Conservation (phyloP, 805 yeast species). For the Metschnikowia hibisci region DNA sequence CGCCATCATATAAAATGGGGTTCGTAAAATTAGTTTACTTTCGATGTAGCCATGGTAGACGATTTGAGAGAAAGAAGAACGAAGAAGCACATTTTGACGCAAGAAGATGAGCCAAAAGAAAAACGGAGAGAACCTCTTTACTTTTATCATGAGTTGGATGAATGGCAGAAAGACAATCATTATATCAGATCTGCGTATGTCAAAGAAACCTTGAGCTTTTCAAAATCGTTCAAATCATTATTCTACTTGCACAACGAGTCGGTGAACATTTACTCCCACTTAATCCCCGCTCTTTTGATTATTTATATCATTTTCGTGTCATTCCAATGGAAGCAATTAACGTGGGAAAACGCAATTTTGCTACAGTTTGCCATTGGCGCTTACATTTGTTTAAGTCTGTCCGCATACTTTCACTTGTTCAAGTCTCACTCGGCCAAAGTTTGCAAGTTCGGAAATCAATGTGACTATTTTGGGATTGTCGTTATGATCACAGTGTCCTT, state of each 20-base stretch:
- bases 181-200: constrained; percentile 64
- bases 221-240: constrained; percentile 46
- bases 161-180: constrained; percentile 75
- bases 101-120: neutral
- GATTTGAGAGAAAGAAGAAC: neutral
- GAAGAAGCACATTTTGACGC: neutral
- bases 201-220: constrained; percentile 47
- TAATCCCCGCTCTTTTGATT: constrained; percentile 40
- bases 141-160: constrained; percentile 56
- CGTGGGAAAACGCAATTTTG: constrained; percentile 48
- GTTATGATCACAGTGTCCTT: constrained; percentile 48
- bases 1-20: neutral
- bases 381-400: constrained; percentile 54
- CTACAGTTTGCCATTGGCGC: constrained; percentile 56
- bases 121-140: constrained; percentile 4
- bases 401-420: constrained; percentile 63
- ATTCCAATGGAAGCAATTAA: neutral
- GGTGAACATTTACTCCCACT: constrained; percentile 66
- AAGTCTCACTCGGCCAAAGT: constrained; percentile 62
- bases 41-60: neutral
- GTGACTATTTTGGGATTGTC: constrained; percentile 75
- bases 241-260: constrained; percentile 65
- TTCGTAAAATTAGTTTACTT: neutral
- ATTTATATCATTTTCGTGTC: neutral
- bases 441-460: constrained; percentile 56